Evolutionary conservation across 495 filamentous ascomycete species (phyloP).

Genomic region (Penicillium dipodomyicola): DNA sequence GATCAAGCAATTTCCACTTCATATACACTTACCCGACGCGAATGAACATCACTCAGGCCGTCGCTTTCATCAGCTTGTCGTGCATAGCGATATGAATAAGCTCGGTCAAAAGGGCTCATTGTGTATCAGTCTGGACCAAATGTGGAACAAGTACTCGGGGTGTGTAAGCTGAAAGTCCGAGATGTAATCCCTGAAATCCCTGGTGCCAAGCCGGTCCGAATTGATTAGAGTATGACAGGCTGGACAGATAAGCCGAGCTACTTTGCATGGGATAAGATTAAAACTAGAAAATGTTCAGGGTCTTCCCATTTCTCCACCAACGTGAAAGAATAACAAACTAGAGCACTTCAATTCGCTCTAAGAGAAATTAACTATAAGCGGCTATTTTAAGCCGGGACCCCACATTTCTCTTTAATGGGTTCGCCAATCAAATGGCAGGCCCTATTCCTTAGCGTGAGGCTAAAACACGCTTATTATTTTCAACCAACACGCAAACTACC

Average conservation of each 20-base stretch:
- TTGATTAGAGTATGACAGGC: constrained; percentile 7
- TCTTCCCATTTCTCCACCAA: background rate
- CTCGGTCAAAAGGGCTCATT: background rate
- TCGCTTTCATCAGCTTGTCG: background rate
- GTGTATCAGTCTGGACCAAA: background rate
- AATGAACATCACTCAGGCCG: background rate
- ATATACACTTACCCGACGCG: constrained; percentile 3
- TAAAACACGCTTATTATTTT: background rate
- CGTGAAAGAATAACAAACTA: background rate
- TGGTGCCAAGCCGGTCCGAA: constrained; percentile 9
- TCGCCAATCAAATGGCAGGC: background rate
- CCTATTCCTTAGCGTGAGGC: background rate
- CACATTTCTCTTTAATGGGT: background rate
- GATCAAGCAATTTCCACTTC: constrained; percentile 6
- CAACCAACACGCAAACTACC: background rate
- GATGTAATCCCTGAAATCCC: constrained; percentile 1
- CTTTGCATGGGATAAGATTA: background rate
- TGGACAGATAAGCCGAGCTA: background rate
- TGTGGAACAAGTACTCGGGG: background rate
- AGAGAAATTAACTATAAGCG: background rate
- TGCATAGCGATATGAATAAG: constrained; percentile 1
- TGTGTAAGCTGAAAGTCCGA: constrained; percentile 5
- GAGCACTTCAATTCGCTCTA: background rate
- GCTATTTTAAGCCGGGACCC: constrained; percentile 9
- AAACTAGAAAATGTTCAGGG: background rate